Percentiles rank a stretch among this genome's conserved stretches.
phyloP scores from a whole-genome alignment of 2,329 filamentous ascomycete species.

The Curvularia sp. region DNA sequence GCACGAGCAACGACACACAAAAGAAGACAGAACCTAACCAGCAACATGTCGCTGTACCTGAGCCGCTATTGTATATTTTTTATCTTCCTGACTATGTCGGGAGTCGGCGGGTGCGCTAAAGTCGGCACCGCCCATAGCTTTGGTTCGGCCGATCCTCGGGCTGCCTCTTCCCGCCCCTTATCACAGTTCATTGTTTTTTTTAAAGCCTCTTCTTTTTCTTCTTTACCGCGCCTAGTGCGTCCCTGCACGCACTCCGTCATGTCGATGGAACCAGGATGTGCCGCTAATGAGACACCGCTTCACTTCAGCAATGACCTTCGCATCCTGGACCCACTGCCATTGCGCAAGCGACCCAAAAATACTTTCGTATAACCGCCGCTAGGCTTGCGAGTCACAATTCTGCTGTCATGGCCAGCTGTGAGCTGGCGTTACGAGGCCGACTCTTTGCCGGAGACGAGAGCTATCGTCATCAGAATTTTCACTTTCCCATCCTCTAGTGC shows the following conservation, averaged over 20 bases:
- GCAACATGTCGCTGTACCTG: too few relatives aligned
- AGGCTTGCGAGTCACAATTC: not conserved
- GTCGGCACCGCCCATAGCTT: too few relatives aligned
- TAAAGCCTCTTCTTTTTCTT: not conserved
- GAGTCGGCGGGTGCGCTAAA: too few relatives aligned
- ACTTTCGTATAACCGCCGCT: not conserved
- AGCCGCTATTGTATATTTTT: too few relatives aligned
- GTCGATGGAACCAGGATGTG: not conserved
- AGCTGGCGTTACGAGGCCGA: not conserved
- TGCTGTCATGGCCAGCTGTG: not conserved
- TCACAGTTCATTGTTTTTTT: not conserved
- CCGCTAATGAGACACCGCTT: not conserved
- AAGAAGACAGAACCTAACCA: too few relatives aligned
- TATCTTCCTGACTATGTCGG: too few relatives aligned
- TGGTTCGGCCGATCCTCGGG: too few relatives aligned
- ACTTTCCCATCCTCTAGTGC: not conserved
- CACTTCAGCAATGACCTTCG: not conserved
- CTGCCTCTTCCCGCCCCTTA: too few relatives aligned
- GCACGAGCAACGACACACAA: too few relatives aligned
- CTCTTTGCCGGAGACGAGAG: not conserved
- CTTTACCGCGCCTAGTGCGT: not conserved
- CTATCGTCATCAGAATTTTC: not conserved
- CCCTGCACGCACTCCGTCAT: not conserved
- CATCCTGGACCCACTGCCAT: not conserved
- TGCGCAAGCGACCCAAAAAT: slow-evolving; percentile 4